Evolutionary conservation across 306 rosid genomes (phyloP), one percentile per base, ranked within the genome.

Genomic region (Quercus bicolor): DNA sequence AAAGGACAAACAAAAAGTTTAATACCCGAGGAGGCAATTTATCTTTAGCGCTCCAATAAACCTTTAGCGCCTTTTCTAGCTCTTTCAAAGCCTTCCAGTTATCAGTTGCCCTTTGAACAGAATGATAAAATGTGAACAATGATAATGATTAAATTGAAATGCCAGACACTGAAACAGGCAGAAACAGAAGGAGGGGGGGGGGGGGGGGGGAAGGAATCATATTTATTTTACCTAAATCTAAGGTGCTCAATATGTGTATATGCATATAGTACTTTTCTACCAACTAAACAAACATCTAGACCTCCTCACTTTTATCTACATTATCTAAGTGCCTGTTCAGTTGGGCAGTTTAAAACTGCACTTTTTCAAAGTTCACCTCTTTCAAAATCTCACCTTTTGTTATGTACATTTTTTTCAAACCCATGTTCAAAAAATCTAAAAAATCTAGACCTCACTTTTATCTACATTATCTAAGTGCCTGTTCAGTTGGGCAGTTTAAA

Each of bases 51-150:
- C 86, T 77, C 98, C 97, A 84, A 52, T 80, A 95, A 52, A 93
- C 93, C 86, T 90, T 88, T 2, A 95, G 68, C 9, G 99, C 99
- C 86, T 93, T 89, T 86, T 93, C 98, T 28, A 95, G 86, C 87
- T 93, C 99, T 86, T 93, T 95, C 85, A 95, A 85, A 48, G 82
- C 85, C 84, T 88, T 93, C 99, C 99, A 95, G 81, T 95, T 95
- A 70, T 91, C 96, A 57, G 66, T 43, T 53, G 99, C 93, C 82
- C 98, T 91, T 85, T 33, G 68, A 40, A 82, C 51, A 79, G 54
- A 59, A 34, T 5, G 43, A 72, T 28, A 48, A 56, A 53, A 9
- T 43, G n/a, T 18, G 53, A 40, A 56, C 45, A 26, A 26, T 56
- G 3, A 37, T 55, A 79, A 80, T 48, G 65, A 68, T 68, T 54